Evolutionary conservation across 352 stramenopile genomes (phyloP).

Genomic region (Halophytophthora batemanensis): DNA sequence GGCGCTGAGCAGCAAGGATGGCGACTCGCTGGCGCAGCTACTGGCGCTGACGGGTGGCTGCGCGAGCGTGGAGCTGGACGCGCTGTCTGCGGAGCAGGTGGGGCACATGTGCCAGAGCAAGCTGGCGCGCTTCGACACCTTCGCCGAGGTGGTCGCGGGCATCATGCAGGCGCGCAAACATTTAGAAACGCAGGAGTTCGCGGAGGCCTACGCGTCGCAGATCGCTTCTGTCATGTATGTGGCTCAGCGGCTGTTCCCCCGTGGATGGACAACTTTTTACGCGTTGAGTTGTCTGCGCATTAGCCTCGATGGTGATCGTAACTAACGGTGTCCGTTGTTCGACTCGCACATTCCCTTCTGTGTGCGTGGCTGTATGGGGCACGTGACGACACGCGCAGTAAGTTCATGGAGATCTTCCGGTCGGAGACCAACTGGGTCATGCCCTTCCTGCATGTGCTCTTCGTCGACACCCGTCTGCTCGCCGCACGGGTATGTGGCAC

Average conservation of each 20-base stretch:
- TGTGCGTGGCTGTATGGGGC: neutral
- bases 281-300: neutral
- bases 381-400: conserved; percentile 26
- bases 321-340: neutral
- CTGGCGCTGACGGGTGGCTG: conserved; percentile 36
- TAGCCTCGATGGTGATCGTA: neutral
- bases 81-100: conserved; percentile 51
- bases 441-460: conserved; percentile 76
- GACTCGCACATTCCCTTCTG: neutral
- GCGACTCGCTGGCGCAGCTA: conserved; percentile 48
- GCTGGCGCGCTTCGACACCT: conserved; percentile 48
- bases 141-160: conserved; percentile 59
- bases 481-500: conserved; percentile 39
- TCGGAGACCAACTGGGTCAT: conserved; percentile 86
- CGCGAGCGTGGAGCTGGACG: conserved; percentile 33
- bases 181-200: conserved; percentile 35
- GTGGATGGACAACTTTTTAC: neutral
- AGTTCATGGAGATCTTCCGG: conserved; percentile 86
- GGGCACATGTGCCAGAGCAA: conserved; percentile 49
- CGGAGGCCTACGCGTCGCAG: conserved; percentile 60
- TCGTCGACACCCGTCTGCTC: conserved; percentile 76
- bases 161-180: conserved; percentile 67
- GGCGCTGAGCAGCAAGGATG: conserved; percentile 49
- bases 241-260: neutral
- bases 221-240: conserved; percentile 72